phyloP scores from a whole-genome alignment of 1,139 yeast genomes.

The Suhomyces yuchorum region DNA sequence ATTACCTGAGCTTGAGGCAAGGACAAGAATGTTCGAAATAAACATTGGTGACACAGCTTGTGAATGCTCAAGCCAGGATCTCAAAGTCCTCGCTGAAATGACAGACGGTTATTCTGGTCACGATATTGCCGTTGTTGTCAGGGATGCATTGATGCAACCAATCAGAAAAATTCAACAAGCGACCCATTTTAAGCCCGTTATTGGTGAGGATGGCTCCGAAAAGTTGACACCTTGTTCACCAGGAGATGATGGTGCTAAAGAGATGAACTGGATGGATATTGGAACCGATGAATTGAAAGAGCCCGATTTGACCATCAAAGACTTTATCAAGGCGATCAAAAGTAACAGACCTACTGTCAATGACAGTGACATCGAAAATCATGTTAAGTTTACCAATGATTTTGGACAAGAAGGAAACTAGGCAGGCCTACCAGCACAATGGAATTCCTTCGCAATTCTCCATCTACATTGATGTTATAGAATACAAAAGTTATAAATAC shows the following conservation, averaged over 20 bases:
- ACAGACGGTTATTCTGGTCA: slow-evolving; percentile 98
- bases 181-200: slow-evolving; percentile 80
- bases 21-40: slow-evolving; percentile 90
- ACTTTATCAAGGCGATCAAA: slow-evolving; percentile 89
- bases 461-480: slow-evolving; percentile 2
- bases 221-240: slow-evolving; percentile 93
- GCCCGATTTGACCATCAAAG: slow-evolving; percentile 87
- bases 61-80: slow-evolving; percentile 71
- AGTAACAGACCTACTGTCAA: slow-evolving; percentile 95
- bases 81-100: slow-evolving; percentile 79
- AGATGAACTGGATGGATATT: slow-evolving; percentile 92
- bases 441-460: background rate
- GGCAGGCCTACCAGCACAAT: slow-evolving; percentile 7
- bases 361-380: slow-evolving; percentile 75
- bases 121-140: slow-evolving; percentile 93
- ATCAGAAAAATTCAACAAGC: slow-evolving; percentile 94
- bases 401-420: slow-evolving; percentile 96
- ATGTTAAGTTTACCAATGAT: slow-evolving; percentile 85
- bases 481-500: slow-evolving; percentile 8
- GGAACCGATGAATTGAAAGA: slow-evolving; percentile 87
- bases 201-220: slow-evolving; percentile 38
- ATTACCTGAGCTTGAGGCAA: slow-evolving; percentile 87
- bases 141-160: slow-evolving; percentile 98
- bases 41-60: slow-evolving; percentile 93
- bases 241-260: slow-evolving; percentile 83